Percentiles rank a stretch among this genome's conserved stretches.
These are phyloP conservation scores for Serendipita sp. DNA, from an alignment of 768 basidiomycete genomes.

Conservation along the genomic window DNA sequence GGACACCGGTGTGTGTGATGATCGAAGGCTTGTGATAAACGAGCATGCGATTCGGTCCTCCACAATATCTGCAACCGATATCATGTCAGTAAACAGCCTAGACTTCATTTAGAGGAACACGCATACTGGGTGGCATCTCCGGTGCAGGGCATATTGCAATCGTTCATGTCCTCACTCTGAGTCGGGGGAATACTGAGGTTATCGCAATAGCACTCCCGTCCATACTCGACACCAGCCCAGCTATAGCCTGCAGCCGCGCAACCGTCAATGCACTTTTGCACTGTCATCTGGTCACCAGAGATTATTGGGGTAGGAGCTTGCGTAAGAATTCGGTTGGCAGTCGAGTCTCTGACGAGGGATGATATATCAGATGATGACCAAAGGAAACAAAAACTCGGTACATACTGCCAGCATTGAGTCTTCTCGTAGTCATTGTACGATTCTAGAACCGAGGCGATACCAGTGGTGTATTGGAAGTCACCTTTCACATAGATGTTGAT, in stretches of 20 bases:
- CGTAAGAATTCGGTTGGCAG: not conserved
- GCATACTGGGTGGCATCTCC: not conserved
- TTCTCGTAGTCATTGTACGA: not conserved
- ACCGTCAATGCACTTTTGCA: not conserved
- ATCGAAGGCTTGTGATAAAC: too few relatives aligned
- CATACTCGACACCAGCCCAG: not conserved
- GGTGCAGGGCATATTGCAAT: not conserved
- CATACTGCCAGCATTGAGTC: not conserved
- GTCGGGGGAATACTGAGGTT: not conserved
- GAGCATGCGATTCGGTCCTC: too few relatives aligned
- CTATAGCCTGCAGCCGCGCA: not conserved
- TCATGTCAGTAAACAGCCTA: too few relatives aligned
- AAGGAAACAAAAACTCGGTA: not conserved
- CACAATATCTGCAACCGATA: too few relatives aligned
- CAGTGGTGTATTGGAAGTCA: not conserved
- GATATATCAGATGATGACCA: not conserved
- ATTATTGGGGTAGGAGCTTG: too few relatives aligned
- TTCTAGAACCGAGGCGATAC: not conserved
- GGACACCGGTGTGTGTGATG: too few relatives aligned
- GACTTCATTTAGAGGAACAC: too few relatives aligned
- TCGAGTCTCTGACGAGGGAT: not conserved
- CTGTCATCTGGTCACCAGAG: not conserved
- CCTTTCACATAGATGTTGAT: not conserved
- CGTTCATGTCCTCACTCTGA: not conserved
- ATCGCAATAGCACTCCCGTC: not conserved